Percentiles rank a stretch among this genome's conserved stretches.
phyloP scores from a whole-genome alignment of 768 basidiomycete species.

The Postia placenta region DNA sequence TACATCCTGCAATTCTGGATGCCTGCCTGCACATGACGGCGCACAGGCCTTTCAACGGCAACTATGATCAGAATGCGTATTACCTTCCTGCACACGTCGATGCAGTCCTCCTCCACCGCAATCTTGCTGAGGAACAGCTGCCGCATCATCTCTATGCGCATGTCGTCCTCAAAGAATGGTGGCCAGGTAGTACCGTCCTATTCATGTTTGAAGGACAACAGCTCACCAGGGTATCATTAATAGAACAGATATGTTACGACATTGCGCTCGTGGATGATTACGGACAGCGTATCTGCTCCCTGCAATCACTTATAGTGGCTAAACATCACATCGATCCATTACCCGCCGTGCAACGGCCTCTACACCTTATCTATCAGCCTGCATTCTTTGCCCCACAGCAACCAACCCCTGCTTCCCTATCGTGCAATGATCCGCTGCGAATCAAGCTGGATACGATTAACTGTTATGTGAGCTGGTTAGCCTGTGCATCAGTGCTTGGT shows the following conservation, averaged over 20 bases:
- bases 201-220: not conserved
- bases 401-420: too few relatives aligned
- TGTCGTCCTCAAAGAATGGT: constrained; percentile 20
- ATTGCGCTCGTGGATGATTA: constrained; percentile 21
- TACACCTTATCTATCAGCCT: not conserved
- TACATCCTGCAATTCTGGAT: constrained; percentile 31
- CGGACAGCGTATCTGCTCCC: constrained; percentile 18
- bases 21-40: constrained; percentile 28
- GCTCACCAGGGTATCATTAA: constrained; percentile 11
- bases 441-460: too few relatives aligned
- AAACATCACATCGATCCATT: not conserved
- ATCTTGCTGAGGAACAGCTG: constrained; percentile 14
- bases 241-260: constrained; percentile 24
- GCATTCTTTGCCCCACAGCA: not conserved
- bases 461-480: too few relatives aligned
- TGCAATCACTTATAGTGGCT: constrained; percentile 11
- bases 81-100: constrained; percentile 25
- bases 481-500: too few relatives aligned
- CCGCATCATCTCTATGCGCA: constrained; percentile 20
- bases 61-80: constrained; percentile 23
- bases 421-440: too few relatives aligned
- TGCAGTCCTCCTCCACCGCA: constrained; percentile 9
- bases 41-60: constrained; percentile 25
- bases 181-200: constrained; percentile 17
- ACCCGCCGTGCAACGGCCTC: not conserved